Evolutionary conservation across 163 green algal genomes (phyloP), one percentile per base, ranked within the genome.

Genomic region (Scenedesmus sp.): DNA sequence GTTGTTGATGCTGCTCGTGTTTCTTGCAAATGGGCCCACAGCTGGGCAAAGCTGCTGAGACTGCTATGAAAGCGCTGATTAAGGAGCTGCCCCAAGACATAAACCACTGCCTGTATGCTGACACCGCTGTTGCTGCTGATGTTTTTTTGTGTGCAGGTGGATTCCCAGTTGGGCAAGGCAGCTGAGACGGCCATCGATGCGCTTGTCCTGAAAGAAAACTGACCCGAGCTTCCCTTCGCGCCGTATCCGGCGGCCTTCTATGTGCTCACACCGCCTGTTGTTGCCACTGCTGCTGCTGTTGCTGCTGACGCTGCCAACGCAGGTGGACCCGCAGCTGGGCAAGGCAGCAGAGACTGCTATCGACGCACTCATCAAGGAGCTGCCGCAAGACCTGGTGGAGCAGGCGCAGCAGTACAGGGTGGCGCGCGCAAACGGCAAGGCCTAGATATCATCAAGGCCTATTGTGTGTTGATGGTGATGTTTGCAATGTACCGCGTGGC

Each of bases 351-450:
- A 88, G 59, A 26, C 46, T 18, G 82, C 81, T 18, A 59, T 92
- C 46, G 52, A 83, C 23, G 54, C 12, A 6, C 64, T 92, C 0
- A 64, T 91, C 26, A 66, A 62, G 16, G 26, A 91, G 54, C 87
- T 92, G 62, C 88, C 82, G 70, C 0, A 16, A 20, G 52, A 84
- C 5, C 81, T 92, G 23, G 52, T 92, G 4, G 52, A 89, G n/a
- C 46, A 76, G 52, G 88, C 88, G 34, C 88, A 89, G 81, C 62
- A 92, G 59, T 92, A 81, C 52, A 70, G 82, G 59, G 81, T 88
- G 13, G 46, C 64, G 2, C 82, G 81, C 34, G 81, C 87, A 56
- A 52, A 7, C 52, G 57, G 76, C 26, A 79, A 84, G 16, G 18
- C 81, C 12, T 87, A 59, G 83, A 52, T 16, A 60, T 56, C 13